These are phyloP conservation scores for Myxozyma kluyveri DNA, from an alignment of 805 yeast species.

Conservation along the genomic window DNA sequence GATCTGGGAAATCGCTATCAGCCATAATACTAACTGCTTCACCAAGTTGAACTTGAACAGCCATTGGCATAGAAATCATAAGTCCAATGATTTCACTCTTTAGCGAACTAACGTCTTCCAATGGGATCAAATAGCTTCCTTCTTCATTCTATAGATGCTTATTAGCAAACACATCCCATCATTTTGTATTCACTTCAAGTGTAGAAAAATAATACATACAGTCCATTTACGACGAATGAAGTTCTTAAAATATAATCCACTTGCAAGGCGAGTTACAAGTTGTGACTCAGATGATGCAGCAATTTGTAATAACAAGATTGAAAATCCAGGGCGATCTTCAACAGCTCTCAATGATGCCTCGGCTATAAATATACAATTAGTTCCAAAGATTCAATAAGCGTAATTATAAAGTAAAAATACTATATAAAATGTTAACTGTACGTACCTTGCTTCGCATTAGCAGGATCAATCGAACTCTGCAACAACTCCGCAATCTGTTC, in stretches of 20 bases:
- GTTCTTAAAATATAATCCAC: conserved; percentile 86
- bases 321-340: conserved; percentile 71
- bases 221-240: conserved; percentile 76
- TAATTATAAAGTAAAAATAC: background rate
- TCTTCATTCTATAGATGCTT: conserved; percentile 55
- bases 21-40: conserved; percentile 92
- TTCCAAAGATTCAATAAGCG: no score
- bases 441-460: conserved; percentile 27
- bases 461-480: conserved; percentile 26
- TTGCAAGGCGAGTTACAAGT: conserved; percentile 70
- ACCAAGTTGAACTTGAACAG: conserved; percentile 85
- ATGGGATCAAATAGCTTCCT: conserved; percentile 67
- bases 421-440: background rate
- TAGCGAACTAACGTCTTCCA: conserved; percentile 61
- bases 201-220: conserved; percentile 9
- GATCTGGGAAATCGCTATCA: conserved; percentile 89
- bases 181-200: background rate
- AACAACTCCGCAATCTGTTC: conserved; percentile 18
- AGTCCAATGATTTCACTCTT: conserved; percentile 77
- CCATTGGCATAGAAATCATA: conserved; percentile 76
- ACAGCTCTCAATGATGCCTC: conserved; percentile 61
- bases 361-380: no score
- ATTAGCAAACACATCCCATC: background rate
- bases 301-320: conserved; percentile 69
- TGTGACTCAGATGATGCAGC: conserved; percentile 61